Base-by-base conservation (phyloP, 345 rosid genomes). In the Pseudoturritis turrita region DNA sequence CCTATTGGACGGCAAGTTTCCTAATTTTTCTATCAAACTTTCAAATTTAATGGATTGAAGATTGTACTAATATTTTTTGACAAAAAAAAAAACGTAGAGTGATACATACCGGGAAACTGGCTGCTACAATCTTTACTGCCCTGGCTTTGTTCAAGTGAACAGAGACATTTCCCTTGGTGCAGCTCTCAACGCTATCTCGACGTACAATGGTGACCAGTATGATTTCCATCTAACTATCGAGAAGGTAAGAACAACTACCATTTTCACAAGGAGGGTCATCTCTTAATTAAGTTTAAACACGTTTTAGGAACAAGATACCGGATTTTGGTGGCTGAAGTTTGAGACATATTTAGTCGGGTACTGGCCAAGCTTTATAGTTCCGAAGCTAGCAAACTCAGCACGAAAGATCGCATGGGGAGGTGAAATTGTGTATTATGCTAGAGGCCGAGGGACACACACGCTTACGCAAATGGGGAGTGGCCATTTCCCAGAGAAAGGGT, bases 391-490 rank as follows among this genome's bases (percentile, higher is more conserved):
- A 49, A 9, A 17, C n/a, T 70, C 67, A 29, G 74, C 67, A 25
- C 79, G 22, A 54, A 72, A 79, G 80, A 49, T 87, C 3, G 83
- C 70, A 51, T 87, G 89, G 91, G 91, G 91, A 77, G 91, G 89
- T 31, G 89, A 87, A 66, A 82, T 85, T 14, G 82, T 77, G 10
- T 81, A 84, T 45, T n/a, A n/a, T 28, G 21, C 77, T 74, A 73
- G 25, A 49, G 72, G n/a, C 6, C 59, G 35, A 28, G 82, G 80
- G 13, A 59, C 57, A 31, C 87, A 87, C 66, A 85, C 91, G 18
- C 43, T 74, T 21, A 83, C 85, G 4, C 83, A 85, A 55, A 87
- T 87, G 89, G 91, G 89, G 2, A 87, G 91, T 46, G 89, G 89
- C 5, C 86, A 65, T 70, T 85, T 87, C 17, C 79, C 89, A 0